These are phyloP conservation scores for Apiospora sp. DNA, from an alignment of 2,329 filamentous ascomycete genomes.

Conservation along the genomic window DNA sequence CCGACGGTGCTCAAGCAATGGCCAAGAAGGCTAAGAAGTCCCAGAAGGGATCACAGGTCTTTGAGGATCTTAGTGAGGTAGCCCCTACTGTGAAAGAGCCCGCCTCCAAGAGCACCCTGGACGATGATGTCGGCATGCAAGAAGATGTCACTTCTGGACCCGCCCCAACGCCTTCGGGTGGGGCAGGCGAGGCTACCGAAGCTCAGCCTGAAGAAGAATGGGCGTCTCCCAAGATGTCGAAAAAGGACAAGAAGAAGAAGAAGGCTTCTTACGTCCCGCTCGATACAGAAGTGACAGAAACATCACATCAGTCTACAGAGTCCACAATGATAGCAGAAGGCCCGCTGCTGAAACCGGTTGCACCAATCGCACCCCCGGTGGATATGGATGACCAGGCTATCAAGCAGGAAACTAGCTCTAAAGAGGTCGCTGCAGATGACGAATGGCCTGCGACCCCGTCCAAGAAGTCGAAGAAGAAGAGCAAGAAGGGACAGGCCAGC, in stretches of 20 bases:
- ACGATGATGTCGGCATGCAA: not conserved
- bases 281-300: not conserved
- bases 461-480: constrained; percentile 29
- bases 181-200: constrained; percentile 1
- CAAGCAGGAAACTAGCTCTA: not conserved
- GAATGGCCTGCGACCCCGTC: constrained; percentile 12
- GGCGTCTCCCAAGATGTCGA: not conserved
- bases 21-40: constrained; percentile 37
- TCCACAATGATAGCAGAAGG: not conserved
- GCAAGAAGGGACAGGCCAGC: constrained; percentile 26
- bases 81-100: not conserved
- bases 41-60: constrained; percentile 26
- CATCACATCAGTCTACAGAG: not conserved
- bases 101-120: not conserved
- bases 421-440: not conserved
- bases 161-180: not conserved
- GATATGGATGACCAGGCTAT: not conserved
- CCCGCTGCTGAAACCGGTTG: not conserved
- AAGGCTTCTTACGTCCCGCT: not conserved
- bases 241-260: constrained; percentile 13
- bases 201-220: not conserved
- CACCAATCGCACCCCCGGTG: not conserved
- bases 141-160: not conserved
- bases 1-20: constrained; percentile 9
- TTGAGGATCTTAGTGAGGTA: constrained; percentile 4